phyloP scores from a whole-genome alignment of 176 grass and related monocot genomes.

The Aechmea fasciata region DNA sequence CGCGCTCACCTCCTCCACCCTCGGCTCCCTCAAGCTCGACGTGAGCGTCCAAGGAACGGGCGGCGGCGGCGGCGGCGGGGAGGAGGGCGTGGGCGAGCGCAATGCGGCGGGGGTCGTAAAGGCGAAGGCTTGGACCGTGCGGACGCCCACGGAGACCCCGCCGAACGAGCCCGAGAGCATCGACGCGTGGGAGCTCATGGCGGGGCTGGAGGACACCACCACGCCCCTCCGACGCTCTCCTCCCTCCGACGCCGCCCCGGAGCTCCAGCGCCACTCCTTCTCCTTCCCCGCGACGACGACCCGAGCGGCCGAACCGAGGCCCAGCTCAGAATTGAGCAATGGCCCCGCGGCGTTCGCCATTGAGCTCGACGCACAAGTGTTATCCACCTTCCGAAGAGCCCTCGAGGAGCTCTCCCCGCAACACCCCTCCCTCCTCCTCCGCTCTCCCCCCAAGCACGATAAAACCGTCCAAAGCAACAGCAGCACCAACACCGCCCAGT shows the following conservation, averaged over 20 bases:
- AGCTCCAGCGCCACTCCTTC: slow-evolving; percentile 65
- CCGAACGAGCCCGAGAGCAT: slow-evolving; percentile 88
- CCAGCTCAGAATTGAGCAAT: too few relatives aligned
- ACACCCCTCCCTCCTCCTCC: slow-evolving; percentile 11
- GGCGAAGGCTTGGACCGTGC: slow-evolving; percentile 10
- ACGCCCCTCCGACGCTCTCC: slow-evolving; percentile 21
- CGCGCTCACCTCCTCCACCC: slow-evolving; percentile 50
- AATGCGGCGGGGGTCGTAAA: not conserved
- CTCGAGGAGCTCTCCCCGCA: slow-evolving; percentile 34
- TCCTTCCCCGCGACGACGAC: slow-evolving; percentile 38
- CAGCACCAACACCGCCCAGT: not conserved
- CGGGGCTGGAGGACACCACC: slow-evolving; percentile 57
- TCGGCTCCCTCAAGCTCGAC: slow-evolving; percentile 53
- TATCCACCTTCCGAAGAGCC: slow-evolving; percentile 30
- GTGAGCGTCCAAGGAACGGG: not conserved
- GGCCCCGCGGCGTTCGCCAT: not conserved
- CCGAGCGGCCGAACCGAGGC: too few relatives aligned
- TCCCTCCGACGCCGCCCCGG: slow-evolving; percentile 10
- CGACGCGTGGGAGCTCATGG: slow-evolving; percentile 74
- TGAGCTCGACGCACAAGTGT: slow-evolving; percentile 34
- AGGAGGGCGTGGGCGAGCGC: not conserved
- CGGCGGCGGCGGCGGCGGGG: too few relatives aligned
- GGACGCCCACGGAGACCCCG: slow-evolving; percentile 82
- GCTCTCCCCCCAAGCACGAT: too few relatives aligned
- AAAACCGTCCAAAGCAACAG: not conserved